Base-by-base conservation (phyloP, 2,329 filamentous ascomycete species). In the Colletotrichum sojae region DNA sequence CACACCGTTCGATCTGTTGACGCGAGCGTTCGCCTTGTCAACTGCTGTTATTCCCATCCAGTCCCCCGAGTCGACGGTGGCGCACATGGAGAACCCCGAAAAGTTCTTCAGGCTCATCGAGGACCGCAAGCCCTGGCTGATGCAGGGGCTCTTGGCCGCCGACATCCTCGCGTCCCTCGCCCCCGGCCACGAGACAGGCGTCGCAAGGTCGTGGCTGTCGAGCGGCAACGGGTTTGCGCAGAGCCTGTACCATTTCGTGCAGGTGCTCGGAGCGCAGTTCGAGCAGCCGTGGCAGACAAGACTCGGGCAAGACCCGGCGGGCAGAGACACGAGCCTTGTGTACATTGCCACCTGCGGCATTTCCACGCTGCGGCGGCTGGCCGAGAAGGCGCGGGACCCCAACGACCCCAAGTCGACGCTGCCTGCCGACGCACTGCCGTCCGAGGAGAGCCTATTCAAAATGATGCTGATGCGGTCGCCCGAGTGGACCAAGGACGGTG, bases 121-220 rank as follows among this genome's bases (percentile, higher is more conserved):
- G 77, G 90, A 89, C 4, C 90, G 96, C 65, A 97, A 97, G 79
- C 92, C 96, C 0, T 91, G 94, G 75, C 83, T 99, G 12, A 96
- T 97, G 87, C 96, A 99, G 81, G 95, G 94, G 1, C 89, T 98
- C 74, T 85, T 98, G 6, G 93, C 94, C 1, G 95, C 94, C 0
- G 95, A 98, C 73, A 97, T 98, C 59, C 83, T 98, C 3, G 90
- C 94, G 0, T 91, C 91, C 10, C 84, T 98, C 13, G 89, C 90
- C 3, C 91, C 91, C 2, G 87, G 88, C 5, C 86, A 89, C n/a
- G 94, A 97, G 72, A 87, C 87, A 16, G 87, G 89, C 4, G 82
- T 98, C 8, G 92, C 95, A 4, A 89, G 89, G 64, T 85, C 88
- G 0, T 98, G 96, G 95, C 87, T 98, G 8, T 89, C 91, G 46